Percentiles rank a stretch among this genome's conserved stretches.
phyloP scores from a whole-genome alignment of 1,284 basidiomycete genomes.

The Gomphus sp. region DNA sequence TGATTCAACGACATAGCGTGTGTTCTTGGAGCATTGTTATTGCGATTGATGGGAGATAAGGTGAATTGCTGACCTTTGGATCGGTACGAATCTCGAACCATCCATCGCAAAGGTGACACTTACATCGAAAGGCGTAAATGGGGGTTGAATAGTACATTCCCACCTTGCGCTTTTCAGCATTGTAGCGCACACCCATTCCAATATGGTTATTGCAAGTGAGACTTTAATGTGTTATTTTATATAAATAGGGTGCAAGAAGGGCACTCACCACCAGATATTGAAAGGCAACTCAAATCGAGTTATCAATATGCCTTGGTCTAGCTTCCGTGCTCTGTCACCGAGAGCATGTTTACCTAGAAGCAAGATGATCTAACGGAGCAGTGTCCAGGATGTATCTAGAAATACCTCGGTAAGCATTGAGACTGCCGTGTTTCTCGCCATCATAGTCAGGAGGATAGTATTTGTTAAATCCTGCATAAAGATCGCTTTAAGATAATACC shows the following conservation, averaged over 20 bases:
- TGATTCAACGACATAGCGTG: conserved; percentile 84
- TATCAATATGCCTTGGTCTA: conserved; percentile 90
- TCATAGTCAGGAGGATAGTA: conserved; percentile 95
- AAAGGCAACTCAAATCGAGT: conserved; percentile 93
- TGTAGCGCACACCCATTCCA: conserved; percentile 96
- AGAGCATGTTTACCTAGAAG: conserved; percentile 85
- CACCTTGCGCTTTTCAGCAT: conserved; percentile 95
- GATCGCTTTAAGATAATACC: background rate
- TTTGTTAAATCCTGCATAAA: conserved; percentile 64
- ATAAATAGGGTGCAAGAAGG: background rate
- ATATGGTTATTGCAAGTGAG: conserved; percentile 91
- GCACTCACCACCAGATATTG: conserved; percentile 88
- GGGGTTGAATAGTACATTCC: conserved; percentile 94
- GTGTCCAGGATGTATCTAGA: background rate
- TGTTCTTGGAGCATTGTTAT: conserved; percentile 54
- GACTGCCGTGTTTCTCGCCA: conserved; percentile 66
- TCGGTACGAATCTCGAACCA: conserved; percentile 99
- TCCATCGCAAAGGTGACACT: conserved; percentile 88
- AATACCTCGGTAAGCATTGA: conserved; percentile 71
- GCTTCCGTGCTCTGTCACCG: conserved; percentile 84
- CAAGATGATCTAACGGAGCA: conserved; percentile 11
- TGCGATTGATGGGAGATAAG: background rate
- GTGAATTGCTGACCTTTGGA: conserved; percentile 63
- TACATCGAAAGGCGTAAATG: conserved; percentile 92
- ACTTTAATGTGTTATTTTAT: conserved; percentile 27